A percentile compares a stretch with the other conserved stretches of the same genome.
phyloP scores from a whole-genome alignment of 108 stramenopile genomes.

The Chaetoceros muelleri region DNA sequence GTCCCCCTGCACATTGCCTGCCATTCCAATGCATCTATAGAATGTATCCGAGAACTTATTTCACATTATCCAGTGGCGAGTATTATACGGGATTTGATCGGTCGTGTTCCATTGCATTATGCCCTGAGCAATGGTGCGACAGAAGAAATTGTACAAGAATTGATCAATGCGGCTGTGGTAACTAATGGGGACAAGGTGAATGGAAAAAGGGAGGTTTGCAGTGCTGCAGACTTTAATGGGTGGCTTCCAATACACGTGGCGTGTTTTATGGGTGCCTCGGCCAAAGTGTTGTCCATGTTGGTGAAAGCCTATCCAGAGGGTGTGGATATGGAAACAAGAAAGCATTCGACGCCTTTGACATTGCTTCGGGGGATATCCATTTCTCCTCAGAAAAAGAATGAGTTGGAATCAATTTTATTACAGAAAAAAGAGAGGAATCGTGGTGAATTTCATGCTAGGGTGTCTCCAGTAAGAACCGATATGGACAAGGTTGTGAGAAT shows the following conservation, averaged over 20 bases:
- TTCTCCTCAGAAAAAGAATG: not conserved
- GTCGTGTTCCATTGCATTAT: slow-evolving; percentile 23
- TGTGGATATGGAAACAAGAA: slow-evolving; percentile 13
- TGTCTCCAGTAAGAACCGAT: not conserved
- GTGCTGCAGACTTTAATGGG: slow-evolving; percentile 13
- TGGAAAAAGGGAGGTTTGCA: not conserved
- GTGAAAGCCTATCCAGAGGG: slow-evolving; percentile 14
- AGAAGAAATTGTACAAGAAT: slow-evolving; percentile 6
- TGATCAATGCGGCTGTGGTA: slow-evolving; percentile 11
- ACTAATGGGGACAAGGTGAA: slow-evolving; percentile 1
- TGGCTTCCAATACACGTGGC: slow-evolving; percentile 28
- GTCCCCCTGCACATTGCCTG: slow-evolving; percentile 23
- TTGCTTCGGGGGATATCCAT: not conserved
- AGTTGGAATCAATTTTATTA: not conserved
- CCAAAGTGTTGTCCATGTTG: slow-evolving; percentile 7
- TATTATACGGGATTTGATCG: slow-evolving; percentile 14
- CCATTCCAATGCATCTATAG: slow-evolving; percentile 19
- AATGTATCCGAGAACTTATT: slow-evolving; percentile 13
- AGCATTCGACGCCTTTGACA: slow-evolving; percentile 14
- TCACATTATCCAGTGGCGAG: slow-evolving; percentile 16
- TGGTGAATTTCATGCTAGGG: not conserved
- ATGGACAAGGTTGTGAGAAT: not conserved
- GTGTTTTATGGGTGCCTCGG: slow-evolving; percentile 11
- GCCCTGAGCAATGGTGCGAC: slow-evolving; percentile 16
- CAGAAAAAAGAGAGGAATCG: not conserved